These are phyloP conservation scores for Rugonectria rugulosa DNA, from an alignment of 2,329 filamentous ascomycete species.

Conservation along the genomic window DNA sequence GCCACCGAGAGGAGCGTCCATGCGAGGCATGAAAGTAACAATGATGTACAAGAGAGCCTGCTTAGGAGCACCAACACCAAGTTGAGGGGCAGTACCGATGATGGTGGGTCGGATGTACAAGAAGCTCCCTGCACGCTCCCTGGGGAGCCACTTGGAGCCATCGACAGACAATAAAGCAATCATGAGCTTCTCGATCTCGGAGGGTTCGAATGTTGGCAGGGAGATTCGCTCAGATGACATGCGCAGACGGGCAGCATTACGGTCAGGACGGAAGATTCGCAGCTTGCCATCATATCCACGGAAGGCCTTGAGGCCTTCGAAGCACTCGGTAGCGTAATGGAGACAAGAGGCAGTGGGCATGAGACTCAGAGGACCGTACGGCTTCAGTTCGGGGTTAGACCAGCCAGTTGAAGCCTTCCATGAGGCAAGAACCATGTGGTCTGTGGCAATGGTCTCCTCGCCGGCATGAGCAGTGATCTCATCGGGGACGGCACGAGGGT, in stretches of 20 bases:
- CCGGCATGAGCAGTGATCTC: slow-evolving; percentile 56
- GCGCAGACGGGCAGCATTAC: slow-evolving; percentile 73
- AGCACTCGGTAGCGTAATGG: slow-evolving; percentile 92
- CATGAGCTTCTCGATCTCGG: slow-evolving; percentile 78
- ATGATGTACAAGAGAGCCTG: slow-evolving; percentile 93
- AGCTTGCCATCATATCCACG: slow-evolving; percentile 78
- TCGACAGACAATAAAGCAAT: slow-evolving; percentile 75
- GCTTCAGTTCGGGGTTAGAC: slow-evolving; percentile 75
- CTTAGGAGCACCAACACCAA: slow-evolving; percentile 81
- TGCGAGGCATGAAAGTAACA: slow-evolving; percentile 65
- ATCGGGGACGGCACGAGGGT: slow-evolving; percentile 61
- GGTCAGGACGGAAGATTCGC: slow-evolving; percentile 78
- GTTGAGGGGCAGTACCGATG: slow-evolving; percentile 81
- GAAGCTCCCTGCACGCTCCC: slow-evolving; percentile 71
- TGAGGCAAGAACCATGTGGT: slow-evolving; percentile 84
- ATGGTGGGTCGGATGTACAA: slow-evolving; percentile 88
- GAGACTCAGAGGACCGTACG: slow-evolving; percentile 79
- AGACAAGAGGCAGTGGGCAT: slow-evolving; percentile 83
- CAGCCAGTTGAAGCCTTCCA: slow-evolving; percentile 75
- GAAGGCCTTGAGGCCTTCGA: slow-evolving; percentile 85
- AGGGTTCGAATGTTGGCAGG: slow-evolving; percentile 75
- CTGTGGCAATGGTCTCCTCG: slow-evolving; percentile 69
- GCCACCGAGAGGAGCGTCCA: slow-evolving; percentile 61
- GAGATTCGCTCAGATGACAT: slow-evolving; percentile 71
- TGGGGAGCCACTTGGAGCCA: slow-evolving; percentile 80